These are phyloP conservation scores for Globisporangium mamillatum DNA, from an alignment of 352 stramenopile species.

Conservation along the genomic window DNA sequence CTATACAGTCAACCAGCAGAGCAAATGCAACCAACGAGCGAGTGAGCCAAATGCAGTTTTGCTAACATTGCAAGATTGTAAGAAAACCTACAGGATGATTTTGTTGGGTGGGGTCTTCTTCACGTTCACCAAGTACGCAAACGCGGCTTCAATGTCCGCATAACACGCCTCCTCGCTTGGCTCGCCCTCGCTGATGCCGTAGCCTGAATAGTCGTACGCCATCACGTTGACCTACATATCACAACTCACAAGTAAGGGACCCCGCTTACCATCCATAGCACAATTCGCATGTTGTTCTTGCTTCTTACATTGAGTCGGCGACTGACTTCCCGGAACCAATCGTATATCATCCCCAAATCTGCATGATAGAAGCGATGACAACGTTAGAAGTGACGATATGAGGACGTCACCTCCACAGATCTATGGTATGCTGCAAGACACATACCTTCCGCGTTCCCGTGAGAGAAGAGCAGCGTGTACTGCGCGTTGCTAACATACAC, in stretches of 20 bases:
- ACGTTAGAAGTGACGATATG: neutral
- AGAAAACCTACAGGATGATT: constrained; percentile 92
- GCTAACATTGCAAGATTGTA: constrained; percentile 11
- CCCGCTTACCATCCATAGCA: neutral
- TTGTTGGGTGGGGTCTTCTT: constrained; percentile 89
- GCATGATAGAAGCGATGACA: neutral
- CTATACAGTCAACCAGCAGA: constrained; percentile 25
- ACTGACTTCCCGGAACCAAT: constrained; percentile 95
- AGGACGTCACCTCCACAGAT: neutral
- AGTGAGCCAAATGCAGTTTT: constrained; percentile 2
- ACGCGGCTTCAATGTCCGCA: constrained; percentile 94
- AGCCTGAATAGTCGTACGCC: constrained; percentile 96
- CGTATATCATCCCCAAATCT: constrained; percentile 97
- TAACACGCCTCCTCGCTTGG: constrained; percentile 94
- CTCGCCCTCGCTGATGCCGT: constrained; percentile 93
- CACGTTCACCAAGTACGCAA: constrained; percentile 92
- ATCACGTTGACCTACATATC: constrained; percentile 75
- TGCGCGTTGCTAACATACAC: constrained; percentile 69
- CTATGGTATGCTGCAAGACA: neutral
- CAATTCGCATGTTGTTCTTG: neutral
- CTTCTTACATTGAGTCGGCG: constrained; percentile 56
- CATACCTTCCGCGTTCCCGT: constrained; percentile 94
- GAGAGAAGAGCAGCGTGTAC: constrained; percentile 96
- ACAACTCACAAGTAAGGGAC: neutral
- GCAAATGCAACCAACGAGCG: neutral